Evolutionary conservation across 2,329 filamentous ascomycete genomes (phyloP), one percentile per base, ranked within the genome.

Genomic region (Claviceps sp.): DNA sequence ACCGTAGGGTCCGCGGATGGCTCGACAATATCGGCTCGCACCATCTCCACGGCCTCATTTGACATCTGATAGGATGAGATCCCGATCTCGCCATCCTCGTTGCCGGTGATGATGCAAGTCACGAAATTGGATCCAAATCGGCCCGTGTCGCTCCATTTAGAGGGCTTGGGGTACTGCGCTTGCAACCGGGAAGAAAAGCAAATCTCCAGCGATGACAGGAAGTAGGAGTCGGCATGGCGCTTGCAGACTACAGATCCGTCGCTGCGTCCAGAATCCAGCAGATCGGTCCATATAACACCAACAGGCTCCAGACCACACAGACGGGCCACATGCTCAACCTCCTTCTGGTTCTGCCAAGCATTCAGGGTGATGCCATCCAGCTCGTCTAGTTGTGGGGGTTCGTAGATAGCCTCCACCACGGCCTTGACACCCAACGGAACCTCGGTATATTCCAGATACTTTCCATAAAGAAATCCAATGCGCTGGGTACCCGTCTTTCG

Each of bases 131-230:
- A 97, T 18, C 93, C 93, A 63, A 96, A 98, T 52, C 79, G 79
- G 46, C 91, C 93, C 2, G 87, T 94, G 62, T 96, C 90, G 65
- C 91, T 95, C 91, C 93, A 98, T 67, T 96, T 97, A 8, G 88
- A 93, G 18, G 89, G 75, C 61, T 94, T 91, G 1, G 91, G 90
- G 60, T 95, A 81, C 62, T 87, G 83, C 7, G 89, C 88, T 69
- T 98, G 93, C 55, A 94, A 77, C 47, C 89, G 81, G 20, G 93
- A 84, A 1, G 90, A 87, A 67, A 96, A 97, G 57, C 82, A 82
- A 55, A 97, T 85, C 67, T 98, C 93, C 13, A 95, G 79, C 1
- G 93, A 96, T 0, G 90, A 90, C 11, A 98, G 78, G 65, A 85
- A 97, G 70, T 95, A 95, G 0, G 91, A 96, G 67, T 97, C 91